A percentile compares a stretch with the other conserved stretches of the same genome.
Evolutionary conservation across 2,329 filamentous ascomycete species (phyloP).

Genomic region (Tolypocladium cylindrosporum): DNA sequence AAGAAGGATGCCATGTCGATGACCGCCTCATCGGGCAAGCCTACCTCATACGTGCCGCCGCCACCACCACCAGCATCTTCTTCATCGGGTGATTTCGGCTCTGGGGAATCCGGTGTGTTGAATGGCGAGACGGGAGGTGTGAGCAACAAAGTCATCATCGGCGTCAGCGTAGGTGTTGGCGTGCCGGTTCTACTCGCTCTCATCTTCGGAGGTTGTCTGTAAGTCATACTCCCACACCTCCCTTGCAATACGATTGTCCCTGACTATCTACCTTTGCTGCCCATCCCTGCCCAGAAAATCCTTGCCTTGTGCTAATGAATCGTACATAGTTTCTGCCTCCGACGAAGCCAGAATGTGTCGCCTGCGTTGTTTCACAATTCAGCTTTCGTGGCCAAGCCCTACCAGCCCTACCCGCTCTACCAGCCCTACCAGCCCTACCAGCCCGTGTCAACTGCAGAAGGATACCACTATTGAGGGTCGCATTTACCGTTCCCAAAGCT

Average conservation of each 20-base stretch:
- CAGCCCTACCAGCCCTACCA: background rate
- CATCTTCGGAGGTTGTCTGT: constrained; percentile 17
- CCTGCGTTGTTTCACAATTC: background rate
- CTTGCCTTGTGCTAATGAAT: background rate
- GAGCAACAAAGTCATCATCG: constrained; percentile 35
- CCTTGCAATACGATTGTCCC: background rate
- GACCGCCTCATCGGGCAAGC: constrained; percentile 24
- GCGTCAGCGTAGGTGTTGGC: constrained; percentile 35
- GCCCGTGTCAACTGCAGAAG: background rate
- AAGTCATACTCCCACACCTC: constrained; percentile 9
- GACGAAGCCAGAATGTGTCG: background rate
- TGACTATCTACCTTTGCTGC: background rate
- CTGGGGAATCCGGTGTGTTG: constrained; percentile 4
- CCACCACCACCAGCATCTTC: constrained; percentile 18
- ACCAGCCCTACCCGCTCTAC: background rate
- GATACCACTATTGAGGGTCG: background rate
- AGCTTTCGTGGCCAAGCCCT: background rate
- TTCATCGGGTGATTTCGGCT: background rate
- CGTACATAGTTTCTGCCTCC: background rate
- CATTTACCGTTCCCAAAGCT: no score
- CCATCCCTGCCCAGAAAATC: background rate
- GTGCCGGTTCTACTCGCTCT: constrained; percentile 25
- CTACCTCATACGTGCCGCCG: constrained; percentile 30
- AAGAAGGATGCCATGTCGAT: constrained; percentile 21
- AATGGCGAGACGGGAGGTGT: constrained; percentile 20